Base-by-base conservation (phyloP, 768 basidiomycete genomes). In the Dioszegia crocea region DNA sequence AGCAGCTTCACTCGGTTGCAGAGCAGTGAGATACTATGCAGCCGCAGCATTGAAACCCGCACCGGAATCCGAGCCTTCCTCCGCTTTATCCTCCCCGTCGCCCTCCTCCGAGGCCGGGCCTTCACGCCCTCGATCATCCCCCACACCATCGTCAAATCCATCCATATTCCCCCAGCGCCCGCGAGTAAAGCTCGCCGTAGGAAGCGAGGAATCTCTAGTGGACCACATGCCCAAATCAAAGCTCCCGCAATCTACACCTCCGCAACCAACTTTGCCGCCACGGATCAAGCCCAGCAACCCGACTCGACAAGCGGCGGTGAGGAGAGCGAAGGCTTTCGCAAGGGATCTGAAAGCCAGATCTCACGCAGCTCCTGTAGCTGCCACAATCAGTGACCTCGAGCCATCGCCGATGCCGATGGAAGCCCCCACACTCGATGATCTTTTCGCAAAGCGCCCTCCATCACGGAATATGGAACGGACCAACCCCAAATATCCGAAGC, bases 341-440 rank as follows among this genome's bases (percentile, higher is more conserved):
- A 44, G 16, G 14, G 43, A 39, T 11, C 48, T 46, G 8, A 14
- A 11, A 26, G 43, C 55, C 23, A n/a, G 26, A 17, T 8, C 40
- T 6, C 27, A 41, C 12, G 24, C 17, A 23, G 19, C 21, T 47
- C 43, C 55, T n/a, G n/a, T n/a, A n/a, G n/a, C n/a, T n/a, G n/a
- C n/a, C n/a, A n/a, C n/a, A n/a, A n/a, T n/a, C n/a, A n/a, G n/a
- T n/a, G n/a, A n/a, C 56, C 36, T 14, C 19, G n/a, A 44, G 21
- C 12, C 33, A 14, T 33, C 33, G 14, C 39, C 39, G n/a, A n/a
- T n/a, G 39, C 11, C 26, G 1, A 33, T 36, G 6, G 50, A 60
- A 2, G 44, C 55, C 23, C 59, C 59, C 4, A 56, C 50, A 3
- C 26, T 63, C 16, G 41, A n/a, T 12, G 61, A 63, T 41, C 52